Percentiles rank a stretch among this genome's conserved stretches.
Evolutionary conservation across 495 filamentous ascomycete genomes (phyloP).

Genomic region (Collariella sp.): DNA sequence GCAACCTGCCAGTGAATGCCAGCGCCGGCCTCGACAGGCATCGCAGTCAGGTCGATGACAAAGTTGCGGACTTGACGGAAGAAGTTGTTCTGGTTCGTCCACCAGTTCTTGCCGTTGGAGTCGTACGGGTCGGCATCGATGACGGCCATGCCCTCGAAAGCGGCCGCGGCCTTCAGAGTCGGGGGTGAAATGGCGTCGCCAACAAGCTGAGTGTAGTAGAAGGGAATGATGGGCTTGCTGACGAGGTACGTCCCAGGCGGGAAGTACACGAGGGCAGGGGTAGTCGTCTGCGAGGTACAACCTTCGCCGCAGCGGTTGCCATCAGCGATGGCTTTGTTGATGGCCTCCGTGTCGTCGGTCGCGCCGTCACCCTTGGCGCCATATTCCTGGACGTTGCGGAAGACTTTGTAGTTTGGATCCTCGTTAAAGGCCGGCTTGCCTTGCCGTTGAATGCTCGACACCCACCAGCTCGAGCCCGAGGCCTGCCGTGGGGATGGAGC

Average conservation of each 20-base stretch:
- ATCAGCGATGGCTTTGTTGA: conserved; percentile 72
- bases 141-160: conserved; percentile 76
- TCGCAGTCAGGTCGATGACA: conserved; percentile 70
- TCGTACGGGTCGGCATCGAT: conserved; percentile 86
- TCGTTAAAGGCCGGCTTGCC: conserved; percentile 57
- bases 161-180: conserved; percentile 63
- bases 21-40: conserved; percentile 55
- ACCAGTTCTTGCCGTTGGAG: conserved; percentile 49
- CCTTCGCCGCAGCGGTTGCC: conserved; percentile 67
- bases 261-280: conserved; percentile 72
- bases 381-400: conserved; percentile 81
- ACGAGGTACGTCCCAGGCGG: conserved; percentile 70
- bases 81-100: conserved; percentile 97
- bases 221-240: conserved; percentile 57
- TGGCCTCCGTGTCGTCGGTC: conserved; percentile 81
- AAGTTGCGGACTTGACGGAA: conserved; percentile 95
- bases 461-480: conserved; percentile 56
- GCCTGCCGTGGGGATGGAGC: conserved; percentile 25
- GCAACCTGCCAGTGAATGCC: conserved; percentile 98
- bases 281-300: conserved; percentile 75
- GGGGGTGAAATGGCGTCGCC: conserved; percentile 63
- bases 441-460: conserved; percentile 61
- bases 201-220: conserved; percentile 74
- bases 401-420: conserved; percentile 56
- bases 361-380: conserved; percentile 53